A percentile compares a stretch with the other conserved stretches of the same genome.
These are phyloP conservation scores for Phytophthora multivora DNA, from an alignment of 352 stramenopile species.

Conservation along the genomic window DNA sequence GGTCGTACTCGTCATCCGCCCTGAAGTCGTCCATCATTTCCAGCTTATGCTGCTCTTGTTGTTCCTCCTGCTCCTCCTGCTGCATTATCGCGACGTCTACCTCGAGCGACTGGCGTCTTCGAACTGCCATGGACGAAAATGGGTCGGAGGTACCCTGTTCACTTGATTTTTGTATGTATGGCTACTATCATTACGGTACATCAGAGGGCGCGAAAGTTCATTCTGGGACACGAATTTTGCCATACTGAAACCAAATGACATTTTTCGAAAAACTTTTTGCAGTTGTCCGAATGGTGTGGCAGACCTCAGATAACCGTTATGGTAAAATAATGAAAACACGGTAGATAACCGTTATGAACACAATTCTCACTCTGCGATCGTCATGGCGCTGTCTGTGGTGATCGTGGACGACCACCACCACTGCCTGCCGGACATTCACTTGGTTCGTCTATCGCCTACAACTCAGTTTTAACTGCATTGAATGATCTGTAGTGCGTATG, in stretches of 20 bases:
- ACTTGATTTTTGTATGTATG: constrained; percentile 11
- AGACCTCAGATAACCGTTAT: constrained; percentile 1
- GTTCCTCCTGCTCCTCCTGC: constrained; percentile 20
- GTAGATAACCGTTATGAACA: no score
- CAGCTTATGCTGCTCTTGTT: constrained; percentile 14
- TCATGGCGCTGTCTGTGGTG: constrained; percentile 44
- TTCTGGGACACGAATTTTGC: constrained; percentile 3
- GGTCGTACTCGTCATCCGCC: constrained; percentile 29
- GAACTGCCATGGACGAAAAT: constrained; percentile 16
- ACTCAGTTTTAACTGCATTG: neutral
- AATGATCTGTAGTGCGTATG: neutral
- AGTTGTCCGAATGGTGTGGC: constrained; percentile 1
- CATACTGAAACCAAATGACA: constrained; percentile 23
- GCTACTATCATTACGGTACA: neutral
- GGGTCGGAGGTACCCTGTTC: neutral
- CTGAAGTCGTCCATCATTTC: constrained; percentile 36
- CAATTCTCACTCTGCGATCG: neutral
- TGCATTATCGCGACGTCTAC: constrained; percentile 26
- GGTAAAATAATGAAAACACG: no score
- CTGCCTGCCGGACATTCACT: constrained; percentile 72
- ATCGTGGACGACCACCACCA: constrained; percentile 85
- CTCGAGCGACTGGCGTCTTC: constrained; percentile 26
- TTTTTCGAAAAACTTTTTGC: constrained; percentile 15
- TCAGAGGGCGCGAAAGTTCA: constrained; percentile 20
- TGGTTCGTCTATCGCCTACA: constrained; percentile 33